Evolutionary conservation across 305 asterid genomes (phyloP).

Genomic region (Fraxinus latifolia): DNA sequence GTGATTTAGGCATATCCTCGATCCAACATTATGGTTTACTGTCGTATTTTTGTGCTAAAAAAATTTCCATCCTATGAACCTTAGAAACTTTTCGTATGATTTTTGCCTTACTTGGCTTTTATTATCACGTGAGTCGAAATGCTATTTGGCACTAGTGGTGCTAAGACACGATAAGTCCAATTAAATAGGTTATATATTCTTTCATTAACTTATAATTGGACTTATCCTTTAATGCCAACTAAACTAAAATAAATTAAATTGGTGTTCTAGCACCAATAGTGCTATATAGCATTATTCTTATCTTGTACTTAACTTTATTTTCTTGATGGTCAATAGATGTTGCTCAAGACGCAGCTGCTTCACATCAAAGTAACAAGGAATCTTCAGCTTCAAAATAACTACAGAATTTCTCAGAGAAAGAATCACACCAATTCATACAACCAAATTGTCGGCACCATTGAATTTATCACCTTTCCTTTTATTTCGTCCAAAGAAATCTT

Average conservation of each 20-base stretch:
- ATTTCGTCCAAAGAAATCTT: constrained; percentile 26
- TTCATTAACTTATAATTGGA: background rate
- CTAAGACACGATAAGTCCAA: background rate
- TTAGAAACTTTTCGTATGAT: background rate
- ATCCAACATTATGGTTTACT: background rate
- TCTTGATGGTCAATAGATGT: background rate
- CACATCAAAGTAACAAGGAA: background rate
- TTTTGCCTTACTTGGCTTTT: background rate
- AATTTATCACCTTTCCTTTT: constrained; percentile 21
- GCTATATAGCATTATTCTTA: background rate
- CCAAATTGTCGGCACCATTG: background rate
- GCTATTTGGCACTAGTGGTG: background rate
- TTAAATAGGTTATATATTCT: too few species aligned
- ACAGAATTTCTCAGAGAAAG: background rate
- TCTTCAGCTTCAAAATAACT: background rate
- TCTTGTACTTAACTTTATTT: background rate
- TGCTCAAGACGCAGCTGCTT: background rate
- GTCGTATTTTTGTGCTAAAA: background rate
- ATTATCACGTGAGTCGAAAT: background rate
- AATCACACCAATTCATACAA: background rate
- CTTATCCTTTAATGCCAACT: background rate
- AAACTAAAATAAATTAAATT: too few species aligned
- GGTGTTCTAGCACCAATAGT: background rate
- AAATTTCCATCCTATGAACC: background rate
- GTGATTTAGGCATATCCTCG: constrained; percentile 3